Evolutionary conservation across 371 early-diverging fungal genomes (phyloP).

Genomic region (Batkoa obscura): DNA sequence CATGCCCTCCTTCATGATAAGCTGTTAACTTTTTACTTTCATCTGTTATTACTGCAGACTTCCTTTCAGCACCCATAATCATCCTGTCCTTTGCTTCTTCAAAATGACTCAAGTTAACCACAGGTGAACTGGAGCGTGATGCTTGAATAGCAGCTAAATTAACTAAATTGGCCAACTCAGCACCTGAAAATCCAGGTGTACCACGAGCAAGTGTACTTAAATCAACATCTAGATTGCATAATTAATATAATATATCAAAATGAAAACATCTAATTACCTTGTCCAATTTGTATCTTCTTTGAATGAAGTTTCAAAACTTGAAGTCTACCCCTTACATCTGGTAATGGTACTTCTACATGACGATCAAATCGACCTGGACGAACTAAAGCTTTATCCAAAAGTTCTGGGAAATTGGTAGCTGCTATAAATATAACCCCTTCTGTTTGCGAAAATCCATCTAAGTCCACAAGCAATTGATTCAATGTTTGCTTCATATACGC

Average conservation of each 20-base stretch:
- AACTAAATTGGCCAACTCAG: constrained; percentile 89
- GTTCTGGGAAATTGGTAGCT: constrained; percentile 98
- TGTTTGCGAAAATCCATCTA: constrained; percentile 88
- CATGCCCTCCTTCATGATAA: constrained; percentile 97
- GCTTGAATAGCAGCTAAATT: constrained; percentile 94
- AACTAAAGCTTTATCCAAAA: constrained; percentile 90
- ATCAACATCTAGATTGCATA: constrained; percentile 36
- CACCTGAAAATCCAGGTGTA: constrained; percentile 93
- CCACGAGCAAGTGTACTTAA: constrained; percentile 74
- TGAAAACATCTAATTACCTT: constrained; percentile 7
- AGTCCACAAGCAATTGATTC: constrained; percentile 87
- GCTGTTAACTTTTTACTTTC: constrained; percentile 77
- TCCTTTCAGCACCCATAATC: constrained; percentile 87
- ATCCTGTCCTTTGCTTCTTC: constrained; percentile 96
- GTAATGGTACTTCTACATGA: constrained; percentile 84
- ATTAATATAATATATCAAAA: neutral
- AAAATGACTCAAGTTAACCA: constrained; percentile 57
- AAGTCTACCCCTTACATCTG: constrained; percentile 89
- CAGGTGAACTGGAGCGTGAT: constrained; percentile 42
- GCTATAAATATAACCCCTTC: constrained; percentile 94
- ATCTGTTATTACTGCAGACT: constrained; percentile 75
- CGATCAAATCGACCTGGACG: constrained; percentile 98
- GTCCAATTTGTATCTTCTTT: constrained; percentile 39
- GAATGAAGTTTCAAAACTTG: constrained; percentile 83
- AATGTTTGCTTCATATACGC: constrained; percentile 88